Percentiles rank a stretch among this genome's conserved stretches.
phyloP scores from a whole-genome alignment of 1,284 basidiomycete species.

The Exobasidium rhododendri region DNA sequence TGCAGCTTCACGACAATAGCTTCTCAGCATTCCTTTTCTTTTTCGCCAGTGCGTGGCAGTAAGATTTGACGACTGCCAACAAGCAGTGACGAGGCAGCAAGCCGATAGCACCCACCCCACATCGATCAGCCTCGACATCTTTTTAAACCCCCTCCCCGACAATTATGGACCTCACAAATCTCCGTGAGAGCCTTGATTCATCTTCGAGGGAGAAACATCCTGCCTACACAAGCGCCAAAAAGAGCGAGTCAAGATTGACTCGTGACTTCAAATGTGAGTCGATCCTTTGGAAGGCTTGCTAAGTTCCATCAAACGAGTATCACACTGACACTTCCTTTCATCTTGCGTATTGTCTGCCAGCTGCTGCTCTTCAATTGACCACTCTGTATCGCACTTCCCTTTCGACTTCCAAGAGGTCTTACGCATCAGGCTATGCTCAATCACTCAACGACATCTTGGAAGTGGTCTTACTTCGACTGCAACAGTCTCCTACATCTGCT shows the following conservation, averaged over 20 bases:
- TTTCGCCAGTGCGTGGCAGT: too few relatives aligned
- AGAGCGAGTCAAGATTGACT: slow-evolving; percentile 14
- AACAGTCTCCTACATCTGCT: slow-evolving; percentile 4
- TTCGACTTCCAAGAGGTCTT: slow-evolving; percentile 15
- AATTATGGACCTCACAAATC: slow-evolving; percentile 13
- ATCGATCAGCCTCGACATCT: neutral
- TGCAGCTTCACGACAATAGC: too few relatives aligned
- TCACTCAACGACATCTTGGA: slow-evolving; percentile 15
- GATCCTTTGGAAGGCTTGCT: neutral
- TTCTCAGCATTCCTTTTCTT: too few relatives aligned
- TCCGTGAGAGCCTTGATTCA: slow-evolving; percentile 18
- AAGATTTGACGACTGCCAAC: too few relatives aligned
- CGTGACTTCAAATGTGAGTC: slow-evolving; percentile 18
- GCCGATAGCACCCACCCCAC: neutral
- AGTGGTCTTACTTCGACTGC: slow-evolving; percentile 15
- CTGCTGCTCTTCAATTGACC: slow-evolving; percentile 20
- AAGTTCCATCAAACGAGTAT: neutral
- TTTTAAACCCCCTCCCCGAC: neutral
- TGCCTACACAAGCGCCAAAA: slow-evolving; percentile 11
- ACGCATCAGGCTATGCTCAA: slow-evolving; percentile 16
- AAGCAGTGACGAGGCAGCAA: too few relatives aligned
- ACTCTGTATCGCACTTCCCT: slow-evolving; percentile 19
- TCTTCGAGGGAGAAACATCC: slow-evolving; percentile 12
- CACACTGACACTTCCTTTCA: slow-evolving; percentile 5
- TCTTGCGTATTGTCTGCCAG: too few relatives aligned